Conservation (phyloP, 306 rosid species). For the Prunus campanulata region DNA sequence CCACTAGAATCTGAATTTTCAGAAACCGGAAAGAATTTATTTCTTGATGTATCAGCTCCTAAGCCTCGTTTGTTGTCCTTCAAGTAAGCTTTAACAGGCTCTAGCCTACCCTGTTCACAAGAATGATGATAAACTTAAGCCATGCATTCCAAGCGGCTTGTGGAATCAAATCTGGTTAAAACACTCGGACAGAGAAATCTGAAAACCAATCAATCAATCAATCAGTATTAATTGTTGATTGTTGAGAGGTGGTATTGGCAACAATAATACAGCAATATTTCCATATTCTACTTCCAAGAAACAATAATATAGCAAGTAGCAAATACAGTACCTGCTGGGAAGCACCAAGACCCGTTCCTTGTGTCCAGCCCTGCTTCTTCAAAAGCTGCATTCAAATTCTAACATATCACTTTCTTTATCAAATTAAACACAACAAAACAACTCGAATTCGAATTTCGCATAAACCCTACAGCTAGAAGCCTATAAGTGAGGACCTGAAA, state of each 20-base stretch:
- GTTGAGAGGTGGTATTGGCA: background rate
- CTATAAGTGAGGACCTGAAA: slow-evolving; percentile 41
- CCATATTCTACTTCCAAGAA: background rate
- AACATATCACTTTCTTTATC: background rate
- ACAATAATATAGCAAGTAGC: background rate
- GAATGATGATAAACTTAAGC: background rate
- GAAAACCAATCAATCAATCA: background rate
- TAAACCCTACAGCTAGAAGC: background rate
- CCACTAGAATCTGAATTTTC: slow-evolving; percentile 1
- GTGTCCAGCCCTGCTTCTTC: background rate
- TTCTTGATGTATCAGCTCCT: slow-evolving; percentile 2
- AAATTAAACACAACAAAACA: background rate
- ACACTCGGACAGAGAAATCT: background rate
- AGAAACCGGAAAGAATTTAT: background rate
- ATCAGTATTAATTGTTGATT: background rate
- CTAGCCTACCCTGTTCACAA: slow-evolving; percentile 7
- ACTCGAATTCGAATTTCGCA: background rate
- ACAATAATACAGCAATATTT: background rate
- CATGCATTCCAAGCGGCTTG: background rate
- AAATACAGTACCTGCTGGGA: background rate
- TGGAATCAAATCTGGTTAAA: background rate
- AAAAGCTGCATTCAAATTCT: slow-evolving; percentile 9
- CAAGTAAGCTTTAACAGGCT: slow-evolving; percentile 11
- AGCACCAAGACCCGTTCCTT: slow-evolving; percentile 11
- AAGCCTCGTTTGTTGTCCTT: slow-evolving; percentile 3